Conservation (phyloP, 1,284 basidiomycete genomes). For the Mycosarcoma mackinlayi region DNA sequence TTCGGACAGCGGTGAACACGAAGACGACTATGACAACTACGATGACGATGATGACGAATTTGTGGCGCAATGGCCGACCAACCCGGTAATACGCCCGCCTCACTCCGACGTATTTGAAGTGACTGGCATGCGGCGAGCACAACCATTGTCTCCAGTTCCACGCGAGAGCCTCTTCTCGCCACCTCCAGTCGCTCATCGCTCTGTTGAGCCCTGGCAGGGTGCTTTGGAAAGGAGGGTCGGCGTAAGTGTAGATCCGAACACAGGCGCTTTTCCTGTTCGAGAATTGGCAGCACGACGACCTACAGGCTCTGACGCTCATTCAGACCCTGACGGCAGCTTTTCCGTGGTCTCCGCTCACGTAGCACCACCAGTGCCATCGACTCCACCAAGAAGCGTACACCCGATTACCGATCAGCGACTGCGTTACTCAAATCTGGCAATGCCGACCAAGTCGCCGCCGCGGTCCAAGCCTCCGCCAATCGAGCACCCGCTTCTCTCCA, state of each 20-base stretch:
- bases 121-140: slow-evolving; percentile 15
- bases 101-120: slow-evolving; percentile 29
- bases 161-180: slow-evolving; percentile 29
- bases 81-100: background rate
- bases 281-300: slow-evolving; percentile 36
- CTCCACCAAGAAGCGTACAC: slow-evolving; percentile 19
- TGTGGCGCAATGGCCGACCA: slow-evolving; percentile 3
- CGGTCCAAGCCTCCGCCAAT: slow-evolving; percentile 47
- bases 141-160: background rate
- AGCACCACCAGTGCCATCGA: slow-evolving; percentile 4
- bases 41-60: slow-evolving; percentile 8
- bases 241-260: slow-evolving; percentile 28
- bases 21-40: slow-evolving; percentile 19
- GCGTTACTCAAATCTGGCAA: slow-evolving; percentile 21
- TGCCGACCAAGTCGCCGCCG: slow-evolving; percentile 42
- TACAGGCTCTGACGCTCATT: slow-evolving; percentile 1
- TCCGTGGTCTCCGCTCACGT: slow-evolving; percentile 16
- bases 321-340: slow-evolving; percentile 27
- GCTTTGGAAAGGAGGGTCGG: slow-evolving; percentile 17
- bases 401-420: slow-evolving; percentile 46
- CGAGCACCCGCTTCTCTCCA: slow-evolving; percentile 50
- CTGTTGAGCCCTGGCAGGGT: too few relatives aligned
- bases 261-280: slow-evolving; percentile 33
- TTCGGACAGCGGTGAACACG: too few relatives aligned
- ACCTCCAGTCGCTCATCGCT: slow-evolving; percentile 6